Evolutionary conservation across 495 filamentous ascomycete genomes (phyloP).

Genomic region (Neurospora sp.): DNA sequence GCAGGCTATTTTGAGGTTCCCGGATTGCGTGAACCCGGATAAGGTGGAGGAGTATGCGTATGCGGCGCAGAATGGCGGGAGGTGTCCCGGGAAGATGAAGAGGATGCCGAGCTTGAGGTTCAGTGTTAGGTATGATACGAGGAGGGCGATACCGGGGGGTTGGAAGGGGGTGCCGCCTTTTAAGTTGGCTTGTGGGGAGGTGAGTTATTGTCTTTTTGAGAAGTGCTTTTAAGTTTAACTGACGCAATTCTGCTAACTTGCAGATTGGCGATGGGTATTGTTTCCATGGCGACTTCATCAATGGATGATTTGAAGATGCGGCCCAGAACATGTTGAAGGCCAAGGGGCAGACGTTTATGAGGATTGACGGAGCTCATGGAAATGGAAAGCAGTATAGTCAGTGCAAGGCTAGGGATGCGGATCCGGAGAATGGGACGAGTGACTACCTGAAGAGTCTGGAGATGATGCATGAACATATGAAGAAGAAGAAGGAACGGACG

Average conservation of each 20-base stretch:
- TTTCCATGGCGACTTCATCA: constrained; percentile 29
- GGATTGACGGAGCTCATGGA: constrained; percentile 26
- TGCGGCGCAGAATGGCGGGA: constrained; percentile 19
- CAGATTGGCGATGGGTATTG: constrained; percentile 29
- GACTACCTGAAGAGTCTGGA: constrained; percentile 27
- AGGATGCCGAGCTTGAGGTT: constrained; percentile 25
- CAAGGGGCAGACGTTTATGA: constrained; percentile 24
- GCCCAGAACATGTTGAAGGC: constrained; percentile 23
- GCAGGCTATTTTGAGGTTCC: constrained; percentile 26
- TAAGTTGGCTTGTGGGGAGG: constrained; percentile 26
- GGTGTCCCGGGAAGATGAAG: constrained; percentile 21
- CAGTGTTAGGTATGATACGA: constrained; percentile 22
- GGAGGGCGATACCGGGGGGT: constrained; percentile 18
- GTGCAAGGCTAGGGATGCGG: constrained; percentile 25
- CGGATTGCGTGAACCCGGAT: constrained; percentile 25
- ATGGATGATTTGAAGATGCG: constrained; percentile 29
- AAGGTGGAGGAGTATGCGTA: constrained; percentile 25
- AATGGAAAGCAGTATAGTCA: constrained; percentile 22
- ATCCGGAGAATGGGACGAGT: constrained; percentile 23
- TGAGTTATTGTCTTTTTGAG: constrained; percentile 4
- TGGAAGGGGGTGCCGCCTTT: constrained; percentile 26
- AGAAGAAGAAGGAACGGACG: not conserved
- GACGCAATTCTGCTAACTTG: not conserved
- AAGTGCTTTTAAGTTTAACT: not conserved
- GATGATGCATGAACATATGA: constrained; percentile 19